Base-by-base conservation (phyloP, 2,329 filamentous ascomycete genomes). In the Fusarium pseudograminearum region DNA sequence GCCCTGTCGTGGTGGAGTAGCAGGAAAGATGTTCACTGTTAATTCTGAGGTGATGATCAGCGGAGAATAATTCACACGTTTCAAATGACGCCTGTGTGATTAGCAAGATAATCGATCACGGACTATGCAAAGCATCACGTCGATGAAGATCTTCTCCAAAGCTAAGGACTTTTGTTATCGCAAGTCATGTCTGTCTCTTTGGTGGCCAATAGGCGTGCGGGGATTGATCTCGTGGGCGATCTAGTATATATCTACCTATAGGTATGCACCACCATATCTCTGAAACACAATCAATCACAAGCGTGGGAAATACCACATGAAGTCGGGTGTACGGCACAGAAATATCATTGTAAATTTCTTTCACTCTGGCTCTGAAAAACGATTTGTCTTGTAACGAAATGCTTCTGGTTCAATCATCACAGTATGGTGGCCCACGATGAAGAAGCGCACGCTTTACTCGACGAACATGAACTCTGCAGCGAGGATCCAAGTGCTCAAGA, bases 211-310 rank as follows among this genome's bases (percentile, higher is more conserved):
- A 3, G 14, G 30, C 16, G 24, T 26, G 24, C 18, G 3, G 4
- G 24, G 18, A 47, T 62, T 42, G 24, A 56, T 63, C 60, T 63
- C 60, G 60, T 63, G 60, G 57, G 41, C n/a, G 41, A 42, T 55
- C 45, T 34, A 34, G 6, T 7, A 16, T 34, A 16, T 34, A 34
- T 30, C 28, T 12, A 30, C 28, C 28, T 30, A 30, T 30, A 1
- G 11, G 28, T 30, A 30, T 30, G 28, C 28, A 30, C 28, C 28
- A 30, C 28, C 11, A 12, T 30, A 11, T 34, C 15, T 34, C 15
- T 34, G 16, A 7, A 14, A 34, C 33, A 34, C 15, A 34, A 34
- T 34, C 33, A 34, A 34, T 34, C 33, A 34, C 33, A 34, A 34
- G 33, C 15, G 33, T 16, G 0, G 15, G 1, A 34, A 16, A 34